phyloP scores from a whole-genome alignment of 179 eudicot genomes.

The Amaranthus tricolor region DNA sequence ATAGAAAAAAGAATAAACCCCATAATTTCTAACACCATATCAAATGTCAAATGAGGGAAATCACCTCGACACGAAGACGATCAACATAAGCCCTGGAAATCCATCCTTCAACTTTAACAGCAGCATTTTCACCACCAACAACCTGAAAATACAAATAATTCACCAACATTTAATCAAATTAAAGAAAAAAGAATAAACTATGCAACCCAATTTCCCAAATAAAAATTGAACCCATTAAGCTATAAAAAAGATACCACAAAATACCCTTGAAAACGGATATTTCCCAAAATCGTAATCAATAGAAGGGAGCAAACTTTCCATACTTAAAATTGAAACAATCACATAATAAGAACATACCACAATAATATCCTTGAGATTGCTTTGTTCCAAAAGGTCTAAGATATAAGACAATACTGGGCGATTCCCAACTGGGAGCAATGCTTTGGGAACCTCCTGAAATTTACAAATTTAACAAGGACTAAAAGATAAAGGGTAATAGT shows the following conservation, averaged over 20 bases:
- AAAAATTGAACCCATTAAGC: neutral
- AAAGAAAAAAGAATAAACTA: neutral
- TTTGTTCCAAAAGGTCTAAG: conserved; percentile 77
- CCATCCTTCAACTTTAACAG: conserved; percentile 73
- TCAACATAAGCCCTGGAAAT: conserved; percentile 81
- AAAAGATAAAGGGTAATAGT: neutral
- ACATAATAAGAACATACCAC: conserved; percentile 53
- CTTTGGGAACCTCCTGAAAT: conserved; percentile 68
- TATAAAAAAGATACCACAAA: conserved; percentile 56
- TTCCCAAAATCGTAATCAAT: conserved; percentile 44
- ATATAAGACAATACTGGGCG: conserved; percentile 85
- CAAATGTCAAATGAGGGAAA: neutral
- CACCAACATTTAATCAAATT: neutral
- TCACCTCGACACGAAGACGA: conserved; percentile 85
- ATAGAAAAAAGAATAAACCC: neutral
- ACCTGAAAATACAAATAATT: conserved; percentile 45
- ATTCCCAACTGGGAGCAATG: conserved; percentile 90
- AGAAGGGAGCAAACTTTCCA: neutral
- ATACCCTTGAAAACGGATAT: conserved; percentile 67
- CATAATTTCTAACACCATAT: neutral
- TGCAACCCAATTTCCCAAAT: neutral
- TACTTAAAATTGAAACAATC: neutral
- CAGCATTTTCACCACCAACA: conserved; percentile 85
- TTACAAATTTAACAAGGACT: neutral
- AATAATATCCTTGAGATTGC: conserved; percentile 79